These are phyloP conservation scores for Aureobasidium sp. DNA, from an alignment of 2,329 filamentous ascomycete genomes.

Conservation along the genomic window DNA sequence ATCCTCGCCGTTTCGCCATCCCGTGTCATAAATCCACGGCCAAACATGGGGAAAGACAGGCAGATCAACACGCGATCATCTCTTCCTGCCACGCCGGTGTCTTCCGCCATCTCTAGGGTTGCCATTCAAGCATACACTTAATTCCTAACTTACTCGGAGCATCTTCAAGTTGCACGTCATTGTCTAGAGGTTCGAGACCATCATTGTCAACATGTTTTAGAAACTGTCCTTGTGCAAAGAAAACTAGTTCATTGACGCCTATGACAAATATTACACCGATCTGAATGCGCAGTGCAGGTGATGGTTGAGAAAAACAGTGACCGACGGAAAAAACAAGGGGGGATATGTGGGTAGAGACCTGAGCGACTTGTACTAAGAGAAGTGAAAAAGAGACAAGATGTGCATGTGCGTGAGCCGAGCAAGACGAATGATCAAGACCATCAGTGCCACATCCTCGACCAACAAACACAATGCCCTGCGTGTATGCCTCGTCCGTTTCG, in stretches of 20 bases:
- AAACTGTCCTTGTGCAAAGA: not conserved
- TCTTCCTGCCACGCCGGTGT: not conserved
- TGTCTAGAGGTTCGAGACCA: not conserved
- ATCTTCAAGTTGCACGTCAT: not conserved
- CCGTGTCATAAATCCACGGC: not conserved
- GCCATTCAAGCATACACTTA: not conserved
- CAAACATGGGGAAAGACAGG: not conserved
- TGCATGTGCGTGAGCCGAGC: not conserved
- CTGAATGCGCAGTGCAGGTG: conserved; percentile 9
- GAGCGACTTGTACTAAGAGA: conserved; percentile 10
- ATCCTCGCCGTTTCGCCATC: not conserved
- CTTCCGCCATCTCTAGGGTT: not conserved
- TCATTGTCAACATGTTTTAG: not conserved
- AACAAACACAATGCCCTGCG: not conserved
- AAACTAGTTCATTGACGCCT: conserved; percentile 13
- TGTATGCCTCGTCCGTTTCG: not conserved
- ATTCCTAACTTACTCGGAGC: not conserved
- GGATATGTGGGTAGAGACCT: conserved; percentile 12
- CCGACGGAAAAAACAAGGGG: not conserved
- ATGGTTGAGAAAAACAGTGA: conserved; percentile 6
- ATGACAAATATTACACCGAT: conserved; percentile 13
- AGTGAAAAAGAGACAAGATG: conserved; percentile 2
- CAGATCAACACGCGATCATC: not conserved
- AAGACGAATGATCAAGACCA: conserved; percentile 7
- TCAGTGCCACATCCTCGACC: not conserved